These are phyloP conservation scores for Wickerhamiella kazuoi DNA, from an alignment of 805 yeast species.

Conservation along the genomic window DNA sequence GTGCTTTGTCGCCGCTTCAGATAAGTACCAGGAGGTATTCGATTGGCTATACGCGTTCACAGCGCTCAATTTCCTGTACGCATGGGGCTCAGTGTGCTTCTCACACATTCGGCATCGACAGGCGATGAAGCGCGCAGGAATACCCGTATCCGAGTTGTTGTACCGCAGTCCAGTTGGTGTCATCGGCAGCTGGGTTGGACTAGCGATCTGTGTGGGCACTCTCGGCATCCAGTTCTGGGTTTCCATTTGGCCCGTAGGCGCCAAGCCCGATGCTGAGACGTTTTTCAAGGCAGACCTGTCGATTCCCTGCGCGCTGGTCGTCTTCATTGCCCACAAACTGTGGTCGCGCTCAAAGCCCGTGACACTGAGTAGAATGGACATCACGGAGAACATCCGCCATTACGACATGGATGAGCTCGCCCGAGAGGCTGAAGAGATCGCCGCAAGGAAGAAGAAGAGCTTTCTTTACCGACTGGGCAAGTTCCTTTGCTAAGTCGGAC, in stretches of 20 bases:
- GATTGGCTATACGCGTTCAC: constrained; percentile 16
- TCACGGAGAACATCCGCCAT: constrained; percentile 1
- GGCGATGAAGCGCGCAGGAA: constrained; percentile 45
- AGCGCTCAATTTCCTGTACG: constrained; percentile 12
- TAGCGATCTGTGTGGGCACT: constrained; percentile 37
- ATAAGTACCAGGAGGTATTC: constrained; percentile 16
- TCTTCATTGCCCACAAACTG: constrained; percentile 36
- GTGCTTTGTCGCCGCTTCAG: constrained; percentile 44
- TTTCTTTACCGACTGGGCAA: neutral
- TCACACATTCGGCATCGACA: constrained; percentile 23
- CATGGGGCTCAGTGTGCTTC: constrained; percentile 10
- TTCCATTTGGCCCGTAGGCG: constrained; percentile 46
- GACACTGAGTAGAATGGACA: neutral
- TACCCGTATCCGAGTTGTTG: constrained; percentile 45
- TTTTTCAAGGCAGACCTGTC: constrained; percentile 43
- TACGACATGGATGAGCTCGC: constrained; percentile 1
- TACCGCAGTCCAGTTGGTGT: constrained; percentile 52
- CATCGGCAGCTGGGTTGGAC: constrained; percentile 48
- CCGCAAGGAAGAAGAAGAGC: neutral
- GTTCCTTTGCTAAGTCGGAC: neutral
- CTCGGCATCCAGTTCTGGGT: constrained; percentile 66
- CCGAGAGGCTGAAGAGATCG: constrained; percentile 2
- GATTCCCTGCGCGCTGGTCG: constrained; percentile 23
- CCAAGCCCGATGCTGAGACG: constrained; percentile 18
- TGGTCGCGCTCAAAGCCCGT: neutral